Conservation (phyloP, 2,329 filamentous ascomycete genomes). For the Hortaea sp. region DNA sequence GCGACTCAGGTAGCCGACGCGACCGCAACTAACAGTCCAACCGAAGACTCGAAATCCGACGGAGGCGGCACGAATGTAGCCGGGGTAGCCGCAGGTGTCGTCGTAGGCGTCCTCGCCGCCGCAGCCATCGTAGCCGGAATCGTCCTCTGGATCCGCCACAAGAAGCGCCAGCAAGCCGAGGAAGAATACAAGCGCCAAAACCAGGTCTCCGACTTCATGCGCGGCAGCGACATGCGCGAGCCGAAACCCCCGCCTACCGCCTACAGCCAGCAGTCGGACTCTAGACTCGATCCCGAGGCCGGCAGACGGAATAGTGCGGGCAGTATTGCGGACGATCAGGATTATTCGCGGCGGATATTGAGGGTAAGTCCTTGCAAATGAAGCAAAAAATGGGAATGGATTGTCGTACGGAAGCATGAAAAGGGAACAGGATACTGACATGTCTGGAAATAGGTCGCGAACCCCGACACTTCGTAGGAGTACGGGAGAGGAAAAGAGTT, state of each 20-base stretch:
- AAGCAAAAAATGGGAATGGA: background rate
- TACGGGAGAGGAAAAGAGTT: too few species aligned
- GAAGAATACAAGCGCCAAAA: conserved; percentile 76
- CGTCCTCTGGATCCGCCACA: conserved; percentile 66
- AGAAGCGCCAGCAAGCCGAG: conserved; percentile 66
- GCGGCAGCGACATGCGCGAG: conserved; percentile 31
- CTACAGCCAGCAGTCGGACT: conserved; percentile 66
- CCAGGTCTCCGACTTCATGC: conserved; percentile 62
- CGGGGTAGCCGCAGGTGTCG: conserved; percentile 77
- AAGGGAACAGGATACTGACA: background rate
- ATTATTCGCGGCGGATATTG: conserved; percentile 91
- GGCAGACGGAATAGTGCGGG: conserved; percentile 56
- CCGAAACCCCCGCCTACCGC: conserved; percentile 49
- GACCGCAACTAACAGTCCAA: conserved; percentile 35
- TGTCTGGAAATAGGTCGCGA: background rate
- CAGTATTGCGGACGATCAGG: conserved; percentile 93
- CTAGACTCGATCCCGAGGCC: conserved; percentile 71
- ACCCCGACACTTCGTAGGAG: background rate
- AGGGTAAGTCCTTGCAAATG: conserved; percentile 51
- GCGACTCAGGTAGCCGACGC: conserved; percentile 36
- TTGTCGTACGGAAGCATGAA: background rate
- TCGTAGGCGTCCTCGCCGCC: conserved; percentile 68
- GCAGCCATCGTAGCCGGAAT: conserved; percentile 55
- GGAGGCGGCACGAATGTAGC: conserved; percentile 51
- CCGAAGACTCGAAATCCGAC: background rate